phyloP scores from a whole-genome alignment of 2,329 filamentous ascomycete species.

The Penicillium concentricum region DNA sequence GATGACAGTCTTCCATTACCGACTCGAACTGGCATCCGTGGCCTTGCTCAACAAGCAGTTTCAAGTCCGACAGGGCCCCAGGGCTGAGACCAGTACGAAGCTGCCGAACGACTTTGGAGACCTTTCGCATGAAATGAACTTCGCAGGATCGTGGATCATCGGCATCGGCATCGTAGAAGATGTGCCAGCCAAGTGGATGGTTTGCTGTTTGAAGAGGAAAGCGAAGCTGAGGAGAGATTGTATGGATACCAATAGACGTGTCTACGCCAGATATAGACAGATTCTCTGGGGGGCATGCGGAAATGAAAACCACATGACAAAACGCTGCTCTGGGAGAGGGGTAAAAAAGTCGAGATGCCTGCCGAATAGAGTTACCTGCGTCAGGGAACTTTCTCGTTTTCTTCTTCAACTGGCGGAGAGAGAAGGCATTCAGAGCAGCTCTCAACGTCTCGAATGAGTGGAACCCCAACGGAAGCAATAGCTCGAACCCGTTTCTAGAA shows the following conservation, averaged over 20 bases:
- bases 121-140: slow-evolving; percentile 20
- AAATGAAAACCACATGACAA: slow-evolving; percentile 37
- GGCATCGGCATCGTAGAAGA: slow-evolving; percentile 21
- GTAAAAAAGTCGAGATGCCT: slow-evolving; percentile 25
- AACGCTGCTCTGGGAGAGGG: slow-evolving; percentile 24
- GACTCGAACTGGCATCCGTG: slow-evolving; percentile 26
- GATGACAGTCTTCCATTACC: slow-evolving; percentile 17
- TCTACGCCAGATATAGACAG: slow-evolving; percentile 23
- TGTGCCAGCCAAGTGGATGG: slow-evolving; percentile 29
- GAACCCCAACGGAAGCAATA: slow-evolving; percentile 28
- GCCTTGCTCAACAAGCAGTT: slow-evolving; percentile 22
- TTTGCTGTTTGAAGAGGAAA: slow-evolving; percentile 18
- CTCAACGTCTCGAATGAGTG: slow-evolving; percentile 22
- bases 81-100: slow-evolving; percentile 31
- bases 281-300: slow-evolving; percentile 18
- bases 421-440: slow-evolving; percentile 21
- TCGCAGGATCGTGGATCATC: slow-evolving; percentile 12
- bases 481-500: slow-evolving; percentile 18
- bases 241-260: slow-evolving; percentile 33
- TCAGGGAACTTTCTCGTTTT: slow-evolving; percentile 6
- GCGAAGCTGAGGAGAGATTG: slow-evolving; percentile 29
- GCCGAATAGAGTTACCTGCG: slow-evolving; percentile 23
- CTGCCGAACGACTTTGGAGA: slow-evolving; percentile 25
- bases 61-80: slow-evolving; percentile 26
- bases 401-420: slow-evolving; percentile 12